These are phyloP conservation scores for Hymenoscyphus occultus DNA, from an alignment of 2,329 filamentous ascomycete genomes.

Conservation along the genomic window DNA sequence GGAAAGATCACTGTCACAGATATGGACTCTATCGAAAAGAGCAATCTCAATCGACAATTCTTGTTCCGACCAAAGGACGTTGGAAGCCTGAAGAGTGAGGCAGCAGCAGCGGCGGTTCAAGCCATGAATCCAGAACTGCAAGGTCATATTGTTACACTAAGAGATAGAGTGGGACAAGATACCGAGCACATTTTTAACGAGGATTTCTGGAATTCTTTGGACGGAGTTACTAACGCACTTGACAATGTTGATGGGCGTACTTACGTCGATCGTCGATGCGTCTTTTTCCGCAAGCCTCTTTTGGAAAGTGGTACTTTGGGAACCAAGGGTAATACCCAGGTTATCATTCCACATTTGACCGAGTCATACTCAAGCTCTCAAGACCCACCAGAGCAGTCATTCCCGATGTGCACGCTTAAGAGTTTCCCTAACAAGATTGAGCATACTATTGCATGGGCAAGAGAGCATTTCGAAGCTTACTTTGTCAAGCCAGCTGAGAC, in stretches of 20 bases:
- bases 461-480: conserved; percentile 89
- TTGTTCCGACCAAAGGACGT: conserved; percentile 92
- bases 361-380: conserved; percentile 98
- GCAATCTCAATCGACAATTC: conserved; percentile 96
- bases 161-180: conserved; percentile 85
- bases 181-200: conserved; percentile 96
- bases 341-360: conserved; percentile 84
- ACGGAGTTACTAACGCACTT: conserved; percentile 93
- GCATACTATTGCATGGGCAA: conserved; percentile 97
- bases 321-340: conserved; percentile 97
- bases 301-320: conserved; percentile 97
- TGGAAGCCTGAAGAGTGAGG: conserved; percentile 94
- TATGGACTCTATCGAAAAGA: conserved; percentile 98
- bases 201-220: conserved; percentile 80
- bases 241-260: conserved; percentile 97
- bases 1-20: conserved; percentile 92
- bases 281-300: conserved; percentile 96
- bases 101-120: conserved; percentile 83
- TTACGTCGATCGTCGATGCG: conserved; percentile 92
- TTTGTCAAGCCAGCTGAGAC: conserved; percentile 93
- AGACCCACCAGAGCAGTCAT: conserved; percentile 96
- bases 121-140: conserved; percentile 91
- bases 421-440: conserved; percentile 99
- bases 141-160: conserved; percentile 80
- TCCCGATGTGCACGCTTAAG: conserved; percentile 96